A percentile compares a stretch with the other conserved stretches of the same genome.
Conservation (phyloP, 192 early-diverging fungal species). For the Gaertneriomyces sp. region DNA sequence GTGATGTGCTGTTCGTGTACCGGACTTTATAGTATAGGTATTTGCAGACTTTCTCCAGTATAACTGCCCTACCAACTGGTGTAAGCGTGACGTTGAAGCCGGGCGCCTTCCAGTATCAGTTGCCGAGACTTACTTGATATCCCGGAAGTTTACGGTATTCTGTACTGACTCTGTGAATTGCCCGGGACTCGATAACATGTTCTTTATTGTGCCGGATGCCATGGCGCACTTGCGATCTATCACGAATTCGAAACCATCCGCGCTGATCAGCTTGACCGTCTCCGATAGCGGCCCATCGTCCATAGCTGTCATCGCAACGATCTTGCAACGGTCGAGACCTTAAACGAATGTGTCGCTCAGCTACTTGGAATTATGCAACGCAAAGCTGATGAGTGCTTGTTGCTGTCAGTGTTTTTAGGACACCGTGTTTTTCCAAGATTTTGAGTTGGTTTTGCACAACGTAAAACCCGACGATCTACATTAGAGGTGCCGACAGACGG, state of each 20-base stretch:
- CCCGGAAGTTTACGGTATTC: constrained; percentile 81
- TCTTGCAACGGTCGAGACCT: background rate
- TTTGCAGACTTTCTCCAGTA: constrained; percentile 90
- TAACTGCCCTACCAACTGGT: constrained; percentile 60
- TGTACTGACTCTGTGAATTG: constrained; percentile 89
- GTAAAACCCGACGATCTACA: no score
- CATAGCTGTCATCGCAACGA: background rate
- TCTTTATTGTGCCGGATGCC: constrained; percentile 88
- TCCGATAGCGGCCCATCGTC: constrained; percentile 34
- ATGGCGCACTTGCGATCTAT: constrained; percentile 84
- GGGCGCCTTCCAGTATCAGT: background rate
- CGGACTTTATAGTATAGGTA: constrained; percentile 89
- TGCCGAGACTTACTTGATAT: constrained; percentile 71
- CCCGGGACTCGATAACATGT: constrained; percentile 87
- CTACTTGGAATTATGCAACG: no score
- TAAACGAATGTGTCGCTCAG: no score
- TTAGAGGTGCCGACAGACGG: no score
- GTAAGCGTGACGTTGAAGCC: background rate
- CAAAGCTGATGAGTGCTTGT: no score
- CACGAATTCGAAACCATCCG: constrained; percentile 88
- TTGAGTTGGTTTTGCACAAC: no score
- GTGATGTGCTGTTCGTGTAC: constrained; percentile 59
- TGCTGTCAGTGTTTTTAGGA: no score
- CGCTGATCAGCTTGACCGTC: constrained; percentile 78
- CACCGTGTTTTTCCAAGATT: no score